Percentiles rank a stretch among this genome's conserved stretches.
Conservation (phyloP, 2,329 filamentous ascomycete species). For the Periconia digitata region DNA sequence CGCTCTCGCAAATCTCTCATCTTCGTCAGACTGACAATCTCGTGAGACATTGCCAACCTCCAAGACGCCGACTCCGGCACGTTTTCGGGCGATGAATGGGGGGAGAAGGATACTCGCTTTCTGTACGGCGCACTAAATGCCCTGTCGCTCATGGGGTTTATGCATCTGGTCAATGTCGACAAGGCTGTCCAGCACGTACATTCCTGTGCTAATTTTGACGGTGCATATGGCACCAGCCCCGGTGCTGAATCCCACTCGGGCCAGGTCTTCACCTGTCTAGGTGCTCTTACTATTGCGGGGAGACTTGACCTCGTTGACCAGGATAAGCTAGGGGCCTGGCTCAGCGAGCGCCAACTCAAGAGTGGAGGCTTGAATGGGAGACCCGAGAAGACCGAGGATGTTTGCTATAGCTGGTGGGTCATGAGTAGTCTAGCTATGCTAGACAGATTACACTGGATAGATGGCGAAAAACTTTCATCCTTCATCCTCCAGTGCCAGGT, state of each 20-base stretch:
- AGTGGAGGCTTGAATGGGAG: slow-evolving; percentile 90
- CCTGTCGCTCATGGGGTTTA: slow-evolving; percentile 76
- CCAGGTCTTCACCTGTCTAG: slow-evolving; percentile 93
- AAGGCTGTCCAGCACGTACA: slow-evolving; percentile 79
- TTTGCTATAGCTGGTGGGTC: slow-evolving; percentile 99
- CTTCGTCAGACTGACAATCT: slow-evolving; percentile 23
- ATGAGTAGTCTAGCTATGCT: slow-evolving; percentile 90
- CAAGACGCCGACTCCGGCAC: slow-evolving; percentile 82
- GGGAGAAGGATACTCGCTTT: slow-evolving; percentile 93
- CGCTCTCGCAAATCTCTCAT: slow-evolving; percentile 5
- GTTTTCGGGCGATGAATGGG: slow-evolving; percentile 94
- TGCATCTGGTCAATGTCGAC: slow-evolving; percentile 74
- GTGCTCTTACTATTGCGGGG: slow-evolving; percentile 79
- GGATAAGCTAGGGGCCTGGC: slow-evolving; percentile 82
- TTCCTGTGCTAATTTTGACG: slow-evolving; percentile 89
- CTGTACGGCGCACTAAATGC: slow-evolving; percentile 89
- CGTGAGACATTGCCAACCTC: slow-evolving; percentile 72
- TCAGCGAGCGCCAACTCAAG: slow-evolving; percentile 87
- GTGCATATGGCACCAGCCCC: slow-evolving; percentile 85
- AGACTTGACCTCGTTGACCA: slow-evolving; percentile 79
- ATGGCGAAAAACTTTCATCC: slow-evolving; percentile 71
- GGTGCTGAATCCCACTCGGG: slow-evolving; percentile 93
- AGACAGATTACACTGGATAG: slow-evolving; percentile 86
- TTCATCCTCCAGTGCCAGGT: slow-evolving; percentile 89
- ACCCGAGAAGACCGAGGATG: slow-evolving; percentile 93